Conservation (phyloP, 139 green algal genomes). For the Choricystis sp. region DNA sequence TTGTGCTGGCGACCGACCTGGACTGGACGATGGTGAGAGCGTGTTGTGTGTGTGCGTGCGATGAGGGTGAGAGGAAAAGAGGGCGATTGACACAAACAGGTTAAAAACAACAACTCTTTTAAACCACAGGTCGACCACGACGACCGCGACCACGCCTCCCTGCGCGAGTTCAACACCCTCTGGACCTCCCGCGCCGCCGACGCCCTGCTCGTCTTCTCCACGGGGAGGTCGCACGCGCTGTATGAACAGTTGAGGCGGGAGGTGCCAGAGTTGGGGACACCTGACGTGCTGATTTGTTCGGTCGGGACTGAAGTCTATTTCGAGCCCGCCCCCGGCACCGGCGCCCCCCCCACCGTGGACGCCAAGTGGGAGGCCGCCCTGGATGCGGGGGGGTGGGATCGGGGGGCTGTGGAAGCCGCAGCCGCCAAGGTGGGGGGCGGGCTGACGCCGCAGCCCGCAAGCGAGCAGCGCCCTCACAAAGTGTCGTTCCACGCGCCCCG, state of each 20-base stretch:
- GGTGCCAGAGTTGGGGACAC: constrained; percentile 33
- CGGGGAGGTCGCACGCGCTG: constrained; percentile 60
- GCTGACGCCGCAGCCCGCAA: constrained; percentile 30
- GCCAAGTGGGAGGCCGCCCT: constrained; percentile 37
- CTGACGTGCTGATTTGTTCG: constrained; percentile 75
- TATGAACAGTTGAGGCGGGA: constrained; percentile 55
- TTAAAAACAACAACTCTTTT: too few relatives aligned
- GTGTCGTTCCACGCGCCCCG: constrained; percentile 55
- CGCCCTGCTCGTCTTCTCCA: constrained; percentile 81
- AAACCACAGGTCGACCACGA: constrained; percentile 75
- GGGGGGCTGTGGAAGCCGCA: constrained; percentile 1
- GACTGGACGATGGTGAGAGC: constrained; percentile 74
- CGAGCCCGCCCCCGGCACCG: constrained; percentile 6
- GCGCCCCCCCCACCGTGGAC: constrained; percentile 19
- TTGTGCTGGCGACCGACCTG: constrained; percentile 73
- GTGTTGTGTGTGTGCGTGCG: neutral
- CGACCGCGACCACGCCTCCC: constrained; percentile 36
- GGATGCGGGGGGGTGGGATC: constrained; percentile 34
- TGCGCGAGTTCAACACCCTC: constrained; percentile 54
- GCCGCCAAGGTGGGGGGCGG: constrained; percentile 6
- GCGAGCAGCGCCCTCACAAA: constrained; percentile 83
- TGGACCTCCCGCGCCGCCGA: constrained; percentile 47
- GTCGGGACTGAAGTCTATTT: constrained; percentile 84
- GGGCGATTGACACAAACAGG: too few relatives aligned
- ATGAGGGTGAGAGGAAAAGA: neutral